Evolutionary conservation across 139 green algal genomes (phyloP), one percentile per base, ranked within the genome.

Genomic region (Chlorella sp.): DNA sequence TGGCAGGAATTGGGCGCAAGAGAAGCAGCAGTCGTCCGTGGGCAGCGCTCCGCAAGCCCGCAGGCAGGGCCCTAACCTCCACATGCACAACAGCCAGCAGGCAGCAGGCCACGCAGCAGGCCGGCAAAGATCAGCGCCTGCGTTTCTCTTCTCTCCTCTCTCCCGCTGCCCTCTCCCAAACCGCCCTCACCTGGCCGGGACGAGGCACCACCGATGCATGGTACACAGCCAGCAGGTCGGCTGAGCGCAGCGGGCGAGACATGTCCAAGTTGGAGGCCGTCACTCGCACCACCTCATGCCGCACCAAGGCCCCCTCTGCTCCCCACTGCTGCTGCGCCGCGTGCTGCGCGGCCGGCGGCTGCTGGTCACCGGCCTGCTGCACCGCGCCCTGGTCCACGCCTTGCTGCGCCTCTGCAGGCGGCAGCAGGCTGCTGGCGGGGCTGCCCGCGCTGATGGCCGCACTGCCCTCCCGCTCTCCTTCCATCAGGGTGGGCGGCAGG

Each of bases 221-320:
- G 70, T 80, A 86, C 15, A 80, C 36, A 1, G 32, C 38, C 51
- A 86, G 56, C 55, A 86, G 70, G 70, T 86, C 81, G 0, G 55
- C 25, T 1, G 81, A 80, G 21, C 70, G 56, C 36, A 86, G 51
- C 32, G 81, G 81, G 25, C 70, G 69, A 34, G 41, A 69, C 25
- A 86, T 60, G 69, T 86, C 81, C 36, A 86, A 4, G 18, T 74
- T 74, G 3, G 55, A 36, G 25, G 70, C 81, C 3, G 60, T 87
- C 30, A 87, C 72, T 5, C 82, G 57, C 60, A 87, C 72, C 82
- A 87, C 72, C 72, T 82, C 34, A 39, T 81, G 57, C 70, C 51
- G 51, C 51, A 60, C 51, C 51, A 60, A 21, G 51, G 12, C 11
- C 2, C 20, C 57, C 70, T 67, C 73, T 28, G 30, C 47, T 7